Percentiles rank a stretch among this genome's conserved stretches.
Conservation (phyloP, 2,329 filamentous ascomycete genomes). For the Arthrobotrys musiformis region DNA sequence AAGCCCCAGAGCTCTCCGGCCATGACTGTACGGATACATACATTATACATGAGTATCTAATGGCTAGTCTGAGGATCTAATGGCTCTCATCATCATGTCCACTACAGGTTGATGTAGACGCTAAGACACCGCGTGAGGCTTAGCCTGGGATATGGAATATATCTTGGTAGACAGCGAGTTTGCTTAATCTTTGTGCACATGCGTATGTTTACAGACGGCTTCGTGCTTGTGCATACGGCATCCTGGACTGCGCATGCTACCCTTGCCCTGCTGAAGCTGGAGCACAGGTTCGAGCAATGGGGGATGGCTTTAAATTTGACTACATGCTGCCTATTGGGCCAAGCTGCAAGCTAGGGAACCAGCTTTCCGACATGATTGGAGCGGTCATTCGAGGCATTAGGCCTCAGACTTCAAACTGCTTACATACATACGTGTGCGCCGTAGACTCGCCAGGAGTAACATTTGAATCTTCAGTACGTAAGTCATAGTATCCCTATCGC, state of each 20-base stretch:
- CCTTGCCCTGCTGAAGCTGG: neutral
- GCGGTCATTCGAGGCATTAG: neutral
- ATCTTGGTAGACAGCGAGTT: neutral
- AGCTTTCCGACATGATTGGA: conserved; percentile 5
- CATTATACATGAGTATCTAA: too few relatives aligned
- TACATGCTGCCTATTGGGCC: too few relatives aligned
- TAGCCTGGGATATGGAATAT: neutral
- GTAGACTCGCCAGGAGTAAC: neutral
- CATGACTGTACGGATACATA: too few relatives aligned
- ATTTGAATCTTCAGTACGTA: neutral
- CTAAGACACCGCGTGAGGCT: neutral
- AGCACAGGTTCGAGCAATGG: neutral
- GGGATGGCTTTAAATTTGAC: neutral
- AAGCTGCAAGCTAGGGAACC: conserved; percentile 1
- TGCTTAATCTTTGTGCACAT: too few relatives aligned
- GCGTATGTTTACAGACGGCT: neutral
- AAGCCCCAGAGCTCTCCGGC: neutral
- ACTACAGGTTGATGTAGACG: neutral
- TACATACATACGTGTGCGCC: conserved; percentile 6
- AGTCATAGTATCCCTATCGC: too few relatives aligned
- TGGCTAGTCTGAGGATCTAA: too few relatives aligned
- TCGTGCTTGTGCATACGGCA: neutral
- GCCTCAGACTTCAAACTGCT: neutral
- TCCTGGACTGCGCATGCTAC: neutral
- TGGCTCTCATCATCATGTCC: neutral